Evolutionary conservation across 2,329 filamentous ascomycete genomes (phyloP).

Genomic region (Lojkania enalia): DNA sequence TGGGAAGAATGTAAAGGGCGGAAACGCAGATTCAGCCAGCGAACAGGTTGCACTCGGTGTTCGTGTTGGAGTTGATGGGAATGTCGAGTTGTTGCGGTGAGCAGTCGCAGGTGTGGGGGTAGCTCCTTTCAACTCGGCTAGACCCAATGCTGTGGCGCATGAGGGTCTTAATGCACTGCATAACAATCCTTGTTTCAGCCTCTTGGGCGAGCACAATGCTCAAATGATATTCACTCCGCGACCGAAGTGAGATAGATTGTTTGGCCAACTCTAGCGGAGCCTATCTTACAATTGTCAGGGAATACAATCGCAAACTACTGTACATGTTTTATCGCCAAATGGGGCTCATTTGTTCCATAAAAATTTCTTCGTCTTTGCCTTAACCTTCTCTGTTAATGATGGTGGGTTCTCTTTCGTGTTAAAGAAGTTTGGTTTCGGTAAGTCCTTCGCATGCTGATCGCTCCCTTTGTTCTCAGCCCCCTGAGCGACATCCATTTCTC

Average conservation of each 20-base stretch:
- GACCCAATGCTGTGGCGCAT: slow-evolving; percentile 26
- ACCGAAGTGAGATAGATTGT: background rate
- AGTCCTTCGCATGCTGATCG: background rate
- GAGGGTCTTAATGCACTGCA: slow-evolving; percentile 17
- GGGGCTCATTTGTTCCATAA: slow-evolving; percentile 11
- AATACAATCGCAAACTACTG: too few relatives aligned
- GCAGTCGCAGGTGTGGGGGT: slow-evolving; percentile 24
- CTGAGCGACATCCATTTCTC: background rate
- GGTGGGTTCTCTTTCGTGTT: slow-evolving; percentile 8
- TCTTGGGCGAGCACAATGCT: slow-evolving; percentile 5
- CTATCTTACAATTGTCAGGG: slow-evolving; percentile 8
- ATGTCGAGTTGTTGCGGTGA: slow-evolving; percentile 16
- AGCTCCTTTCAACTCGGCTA: slow-evolving; percentile 35
- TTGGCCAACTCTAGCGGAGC: background rate
- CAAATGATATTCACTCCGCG: slow-evolving; percentile 1
- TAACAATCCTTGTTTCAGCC: slow-evolving; percentile 12
- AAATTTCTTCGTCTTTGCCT: slow-evolving; percentile 6
- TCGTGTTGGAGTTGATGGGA: slow-evolving; percentile 2
- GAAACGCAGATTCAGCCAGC: background rate
- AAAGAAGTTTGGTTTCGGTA: slow-evolving; percentile 8
- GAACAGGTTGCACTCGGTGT: background rate
- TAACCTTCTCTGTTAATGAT: slow-evolving; percentile 3
- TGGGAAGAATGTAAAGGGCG: slow-evolving; percentile 36
- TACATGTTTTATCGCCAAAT: too few relatives aligned
- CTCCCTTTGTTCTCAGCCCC: slow-evolving; percentile 1